Conservation (phyloP, 306 rosid genomes). For the Adenanthera pavonina region DNA sequence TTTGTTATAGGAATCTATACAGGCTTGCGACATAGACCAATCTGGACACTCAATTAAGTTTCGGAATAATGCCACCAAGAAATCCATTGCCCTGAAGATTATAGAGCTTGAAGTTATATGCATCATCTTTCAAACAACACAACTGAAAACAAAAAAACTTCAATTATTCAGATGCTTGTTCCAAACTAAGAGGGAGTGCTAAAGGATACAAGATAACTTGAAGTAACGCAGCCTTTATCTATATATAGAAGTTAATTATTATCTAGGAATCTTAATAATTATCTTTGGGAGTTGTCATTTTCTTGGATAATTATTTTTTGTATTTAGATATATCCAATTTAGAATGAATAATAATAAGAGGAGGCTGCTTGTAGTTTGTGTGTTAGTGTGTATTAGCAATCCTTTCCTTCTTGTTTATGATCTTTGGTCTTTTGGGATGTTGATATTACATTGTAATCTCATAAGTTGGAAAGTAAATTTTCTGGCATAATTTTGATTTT, state of each 20-base stretch:
- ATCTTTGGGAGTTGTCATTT: background rate
- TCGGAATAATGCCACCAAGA: constrained; percentile 84
- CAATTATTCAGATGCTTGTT: background rate
- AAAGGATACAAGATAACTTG: background rate
- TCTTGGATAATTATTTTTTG: background rate
- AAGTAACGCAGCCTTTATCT: background rate
- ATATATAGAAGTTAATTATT: background rate
- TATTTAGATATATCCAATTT: background rate
- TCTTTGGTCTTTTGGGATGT: background rate
- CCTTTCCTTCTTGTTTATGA: background rate
- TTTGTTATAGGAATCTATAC: constrained; percentile 85
- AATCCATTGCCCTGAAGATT: constrained; percentile 93
- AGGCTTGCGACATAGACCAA: constrained; percentile 94
- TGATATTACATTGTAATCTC: background rate
- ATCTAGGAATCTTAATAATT: background rate
- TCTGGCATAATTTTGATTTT: background rate
- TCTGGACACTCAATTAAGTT: constrained; percentile 83
- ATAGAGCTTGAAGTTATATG: constrained; percentile 29
- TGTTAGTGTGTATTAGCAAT: background rate
- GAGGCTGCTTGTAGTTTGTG: background rate
- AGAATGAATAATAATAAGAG: background rate
- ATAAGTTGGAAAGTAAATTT: background rate
- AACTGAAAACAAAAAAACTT: background rate
- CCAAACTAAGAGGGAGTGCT: background rate
- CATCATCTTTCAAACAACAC: constrained; percentile 16